Percentiles rank a stretch among this genome's conserved stretches.
Conservation (phyloP, 805 yeast species). For the Komagataella populi region DNA sequence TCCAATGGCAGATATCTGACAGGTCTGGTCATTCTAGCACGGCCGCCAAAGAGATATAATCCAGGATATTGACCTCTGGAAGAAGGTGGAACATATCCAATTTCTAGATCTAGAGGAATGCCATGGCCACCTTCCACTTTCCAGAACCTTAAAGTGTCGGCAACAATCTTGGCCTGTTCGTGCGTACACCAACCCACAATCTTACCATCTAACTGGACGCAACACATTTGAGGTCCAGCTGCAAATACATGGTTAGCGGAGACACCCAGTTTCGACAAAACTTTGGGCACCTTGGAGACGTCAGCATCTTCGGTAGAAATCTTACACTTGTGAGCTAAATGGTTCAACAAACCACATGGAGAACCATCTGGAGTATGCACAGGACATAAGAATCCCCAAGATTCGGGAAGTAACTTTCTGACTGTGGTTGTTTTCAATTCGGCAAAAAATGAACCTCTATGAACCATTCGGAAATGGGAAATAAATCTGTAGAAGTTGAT, state of each 20-base stretch:
- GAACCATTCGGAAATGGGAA: slow-evolving; percentile 99
- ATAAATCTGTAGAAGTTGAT: slow-evolving; percentile 94
- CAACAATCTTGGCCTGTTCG: slow-evolving; percentile 71
- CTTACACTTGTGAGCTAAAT: slow-evolving; percentile 88
- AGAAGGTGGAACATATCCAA: slow-evolving; percentile 96
- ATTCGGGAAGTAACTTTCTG: slow-evolving; percentile 89
- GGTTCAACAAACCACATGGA: slow-evolving; percentile 96
- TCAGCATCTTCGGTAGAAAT: slow-evolving; percentile 70
- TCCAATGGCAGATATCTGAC: slow-evolving; percentile 81
- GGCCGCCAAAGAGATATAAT: slow-evolving; percentile 79
- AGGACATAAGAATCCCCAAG: slow-evolving; percentile 98
- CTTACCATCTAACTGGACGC: slow-evolving; percentile 89
- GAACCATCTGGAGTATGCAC: slow-evolving; percentile 99
- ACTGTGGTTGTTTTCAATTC: slow-evolving; percentile 96
- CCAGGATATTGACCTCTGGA: slow-evolving; percentile 96
- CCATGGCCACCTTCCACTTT: slow-evolving; percentile 71
- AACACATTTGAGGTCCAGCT: slow-evolving; percentile 80
- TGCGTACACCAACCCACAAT: slow-evolving; percentile 93
- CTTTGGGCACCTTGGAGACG: slow-evolving; percentile 54
- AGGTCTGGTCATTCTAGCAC: slow-evolving; percentile 92
- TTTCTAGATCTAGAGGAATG: slow-evolving; percentile 79
- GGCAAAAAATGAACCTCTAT: slow-evolving; percentile 98
- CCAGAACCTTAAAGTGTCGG: slow-evolving; percentile 86
- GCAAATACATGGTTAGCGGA: slow-evolving; percentile 66
- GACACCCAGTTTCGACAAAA: slow-evolving; percentile 64